Percentiles rank a stretch among this genome's conserved stretches.
These are phyloP conservation scores for Malus hybrid DNA, from an alignment of 331 rosid species.

Conservation along the genomic window DNA sequence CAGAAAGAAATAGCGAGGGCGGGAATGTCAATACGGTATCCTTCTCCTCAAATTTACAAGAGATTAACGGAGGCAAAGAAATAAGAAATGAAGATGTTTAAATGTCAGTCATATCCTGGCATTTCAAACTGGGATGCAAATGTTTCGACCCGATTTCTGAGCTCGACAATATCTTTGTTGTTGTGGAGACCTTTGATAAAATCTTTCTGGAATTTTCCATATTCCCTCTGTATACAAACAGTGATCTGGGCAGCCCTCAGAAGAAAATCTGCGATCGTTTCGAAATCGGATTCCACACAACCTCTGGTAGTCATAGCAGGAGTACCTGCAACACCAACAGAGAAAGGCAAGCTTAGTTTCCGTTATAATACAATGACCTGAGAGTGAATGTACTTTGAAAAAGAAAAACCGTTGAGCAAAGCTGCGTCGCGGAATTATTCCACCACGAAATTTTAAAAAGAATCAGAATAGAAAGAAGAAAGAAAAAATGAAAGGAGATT, in stretches of 20 bases:
- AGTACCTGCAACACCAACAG: constrained; percentile 43
- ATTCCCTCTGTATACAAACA: constrained; percentile 43
- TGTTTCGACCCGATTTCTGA: constrained; percentile 52
- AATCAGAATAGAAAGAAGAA: background rate
- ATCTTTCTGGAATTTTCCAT: constrained; percentile 55
- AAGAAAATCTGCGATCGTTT: constrained; percentile 73
- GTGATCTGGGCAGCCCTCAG: constrained; percentile 66
- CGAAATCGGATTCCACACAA: constrained; percentile 75
- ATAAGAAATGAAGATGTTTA: background rate
- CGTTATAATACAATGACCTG: background rate
- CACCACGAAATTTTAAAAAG: background rate
- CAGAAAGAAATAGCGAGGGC: constrained; percentile 4
- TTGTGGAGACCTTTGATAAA: constrained; percentile 50
- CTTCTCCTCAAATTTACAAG: constrained; percentile 17
- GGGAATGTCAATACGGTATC: background rate
- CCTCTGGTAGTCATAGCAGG: constrained; percentile 95
- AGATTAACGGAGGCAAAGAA: background rate
- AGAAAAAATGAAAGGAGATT: background rate
- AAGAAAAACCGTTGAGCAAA: background rate
- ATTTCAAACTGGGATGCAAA: constrained; percentile 66
- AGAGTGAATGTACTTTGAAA: background rate
- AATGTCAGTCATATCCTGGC: constrained; percentile 62
- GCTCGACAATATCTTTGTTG: constrained; percentile 53
- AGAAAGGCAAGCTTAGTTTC: background rate
- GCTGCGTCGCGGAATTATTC: background rate